Evolutionary conservation across 2,329 filamentous ascomycete genomes (phyloP), one percentile per base, ranked within the genome.

Genomic region (Beauveria caledonica): DNA sequence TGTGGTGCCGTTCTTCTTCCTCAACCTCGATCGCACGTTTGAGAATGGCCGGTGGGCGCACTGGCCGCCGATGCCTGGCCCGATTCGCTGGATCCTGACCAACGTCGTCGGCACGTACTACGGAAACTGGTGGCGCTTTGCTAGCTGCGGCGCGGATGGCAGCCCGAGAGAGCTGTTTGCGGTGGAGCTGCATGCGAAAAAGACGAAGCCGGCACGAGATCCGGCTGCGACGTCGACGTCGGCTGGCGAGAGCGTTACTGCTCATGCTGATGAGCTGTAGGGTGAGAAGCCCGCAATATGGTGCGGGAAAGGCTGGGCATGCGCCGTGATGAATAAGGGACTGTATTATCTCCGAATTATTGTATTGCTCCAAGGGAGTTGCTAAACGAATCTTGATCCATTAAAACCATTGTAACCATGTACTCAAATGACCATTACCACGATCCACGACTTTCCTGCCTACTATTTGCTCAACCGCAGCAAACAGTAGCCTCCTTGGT

Each of bases 1-100:
- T 62, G 84, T 84, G 0, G 79, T 87, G 17, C 84, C 84, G 1
- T 86, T 88, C 66, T 86, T 87, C 73, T 68, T 87, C 60, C 70
- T 86, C 64, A 87, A 87, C 67, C 71, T 86, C 23, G 86, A 88
- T 68, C 71, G 75, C 46, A 84, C 79, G 3, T 77, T 74, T 15
- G 86, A 88, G 70, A 80, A 80, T 6, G 83, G 83, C 25, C 69
- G 77, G 66, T 87, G 85, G 83, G 76, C 75, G 13, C 78, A 79
- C 65, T 88, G 85, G 84, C 85, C 85, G 49, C 83, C 85, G 0
- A 87, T 87, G 75, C 84, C 85, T 1, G 76, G 74, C 5, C 78
- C 81, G 3, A 77, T 87, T 62, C 77, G 78, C 60, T 87, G 83
- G 83, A 79, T 78, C 0, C 66, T 88, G 63, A 76, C 81, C 40